Evolutionary conservation across 768 basidiomycete species (phyloP), one percentile per base, ranked within the genome.

Genomic region (Lactarius quietus): DNA sequence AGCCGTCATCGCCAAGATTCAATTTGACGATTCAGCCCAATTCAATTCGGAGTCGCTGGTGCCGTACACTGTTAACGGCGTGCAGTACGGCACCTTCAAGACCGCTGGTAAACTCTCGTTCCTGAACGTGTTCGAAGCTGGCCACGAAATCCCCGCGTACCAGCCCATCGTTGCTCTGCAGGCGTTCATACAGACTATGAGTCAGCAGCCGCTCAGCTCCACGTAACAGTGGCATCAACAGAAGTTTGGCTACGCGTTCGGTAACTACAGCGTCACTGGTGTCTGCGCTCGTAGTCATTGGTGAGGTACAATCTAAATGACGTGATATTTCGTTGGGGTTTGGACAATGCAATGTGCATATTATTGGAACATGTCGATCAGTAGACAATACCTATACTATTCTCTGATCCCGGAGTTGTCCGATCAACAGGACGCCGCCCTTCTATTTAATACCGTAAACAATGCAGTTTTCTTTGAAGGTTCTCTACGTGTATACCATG

Each of bases 91-190:
- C 3, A 73, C 78, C 41, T 82, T 73, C 73, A 83, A 83, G 73
- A 81, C 80, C 51, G 81, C 81, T 9, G 82, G 82, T 2, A 80
- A 73, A 0, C 72, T 76, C 64, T 81, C 81, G 4, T 83, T 82
- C 65, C 61, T 84, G 23, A 75, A 81, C 6, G 75, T 82, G 33
- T 79, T 72, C 52, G 80, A 78, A 3, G 79, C 82, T 20, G 82
- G 81, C 28, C 64, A 65, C 39, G 38, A 33, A 28, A 45, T 70
- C 33, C 60, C 69, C n/a, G 69, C 69, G 45, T 70, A 68, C 51
- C 33, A 68, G 54, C 61, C 57, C 0, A 48, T 53, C 23, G 38
- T 55, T 6, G 60, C 67, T 4, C 56, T 70, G 9, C 69, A 70
- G 45, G 45, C 64, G 3, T 70, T 68, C 62, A 28, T 38, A 2